Conservation (phyloP, 2,329 filamentous ascomycete species). For the Phyllosticta paracitricarpa region DNA sequence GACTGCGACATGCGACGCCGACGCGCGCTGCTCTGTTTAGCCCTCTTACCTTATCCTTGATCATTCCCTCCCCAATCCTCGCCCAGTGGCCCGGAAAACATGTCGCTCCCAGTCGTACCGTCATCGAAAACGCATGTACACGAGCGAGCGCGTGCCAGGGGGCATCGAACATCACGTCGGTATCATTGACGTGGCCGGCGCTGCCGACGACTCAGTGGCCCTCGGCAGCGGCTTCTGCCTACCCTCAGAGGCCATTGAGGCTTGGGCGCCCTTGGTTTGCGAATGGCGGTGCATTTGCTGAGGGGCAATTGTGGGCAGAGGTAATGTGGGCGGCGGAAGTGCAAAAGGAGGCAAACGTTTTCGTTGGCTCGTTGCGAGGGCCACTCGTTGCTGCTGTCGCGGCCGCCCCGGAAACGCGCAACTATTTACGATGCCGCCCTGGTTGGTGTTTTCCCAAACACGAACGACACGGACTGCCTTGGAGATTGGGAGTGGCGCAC, state of each 20-base stretch:
- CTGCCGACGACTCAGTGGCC: neutral
- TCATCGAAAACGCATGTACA: neutral
- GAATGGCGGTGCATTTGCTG: neutral
- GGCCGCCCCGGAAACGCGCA: neutral
- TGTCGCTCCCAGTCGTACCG: neutral
- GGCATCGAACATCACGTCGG: neutral
- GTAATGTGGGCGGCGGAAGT: neutral
- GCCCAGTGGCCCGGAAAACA: neutral
- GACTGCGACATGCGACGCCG: neutral
- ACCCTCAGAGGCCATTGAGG: neutral
- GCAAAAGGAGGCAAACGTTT: neutral
- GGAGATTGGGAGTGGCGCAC: neutral
- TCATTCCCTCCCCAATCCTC: neutral
- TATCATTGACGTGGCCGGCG: neutral
- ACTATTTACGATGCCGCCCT: neutral
- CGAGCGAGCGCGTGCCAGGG: neutral
- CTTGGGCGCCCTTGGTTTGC: neutral
- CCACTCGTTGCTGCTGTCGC: neutral
- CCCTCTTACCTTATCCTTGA: neutral
- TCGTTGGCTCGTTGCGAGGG: neutral
- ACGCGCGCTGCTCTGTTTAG: neutral
- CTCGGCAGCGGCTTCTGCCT: neutral
- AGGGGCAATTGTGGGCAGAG: neutral
- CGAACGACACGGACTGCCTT: neutral
- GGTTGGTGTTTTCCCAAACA: neutral